Base-by-base conservation (phyloP, 2,329 filamentous ascomycete species). In the Aspergillus felis region DNA sequence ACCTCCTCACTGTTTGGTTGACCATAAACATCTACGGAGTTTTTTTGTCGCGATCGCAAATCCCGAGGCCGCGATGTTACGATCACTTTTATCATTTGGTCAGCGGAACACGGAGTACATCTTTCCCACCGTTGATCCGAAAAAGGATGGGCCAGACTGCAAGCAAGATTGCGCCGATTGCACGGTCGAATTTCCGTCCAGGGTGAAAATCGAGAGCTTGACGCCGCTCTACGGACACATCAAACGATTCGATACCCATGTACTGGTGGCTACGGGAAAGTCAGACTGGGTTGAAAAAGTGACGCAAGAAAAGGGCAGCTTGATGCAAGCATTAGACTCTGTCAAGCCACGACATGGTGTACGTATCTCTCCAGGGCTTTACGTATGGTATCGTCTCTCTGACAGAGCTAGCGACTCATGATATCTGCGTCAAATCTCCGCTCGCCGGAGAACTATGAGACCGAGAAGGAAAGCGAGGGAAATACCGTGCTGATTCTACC, bases 401-500 rank as follows among this genome's bases (percentile, higher is more conserved):
- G 55, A 60, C 51, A 12, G 12, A 4, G 28, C 3, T 27, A 75
- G 73, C 64, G 64, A 20, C 62, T 73, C 3, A 74, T 72, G 69
- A 65, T 75, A 47, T 74, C 71, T 1, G 72, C 72, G 4, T 74
- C 73, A 20, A 74, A 74, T 49, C 64, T 75, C 20, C 59, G 60
- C 25, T 4, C 64, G 7, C 61, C 62, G 38, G 63, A 66, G 1
- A 52, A 64, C 3, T 10, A 42, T 4, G 42, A 57, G 9, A 50
- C 47, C 29, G 53, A 64, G 12, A 51, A 57, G 27, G 38, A 29
- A 4, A 47, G 54, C 27, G 50, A 52, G 35, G 85, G 87, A 9
- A 93, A 90, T 1, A 89, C 86, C 1, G 84, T 92, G 20, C 80
- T 96, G 24, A 83, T 96, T 44, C 85, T 96, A 27, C 92, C 92